A percentile compares a stretch with the other conserved stretches of the same genome.
These are phyloP conservation scores for Yarrowia alimentaria DNA, from an alignment of 805 yeast species.

Conservation along the genomic window DNA sequence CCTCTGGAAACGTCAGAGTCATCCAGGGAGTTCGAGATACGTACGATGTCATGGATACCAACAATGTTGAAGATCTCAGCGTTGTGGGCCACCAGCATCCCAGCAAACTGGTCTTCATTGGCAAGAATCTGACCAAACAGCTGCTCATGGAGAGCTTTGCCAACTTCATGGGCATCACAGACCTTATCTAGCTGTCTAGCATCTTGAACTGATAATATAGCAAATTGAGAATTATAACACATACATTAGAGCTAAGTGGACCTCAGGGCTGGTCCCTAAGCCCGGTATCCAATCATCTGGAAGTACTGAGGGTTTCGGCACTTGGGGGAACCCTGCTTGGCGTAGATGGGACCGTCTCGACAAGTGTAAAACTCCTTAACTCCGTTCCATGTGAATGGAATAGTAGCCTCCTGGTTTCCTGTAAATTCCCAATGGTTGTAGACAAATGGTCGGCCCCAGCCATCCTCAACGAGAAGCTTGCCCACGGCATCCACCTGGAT, in stretches of 20 bases:
- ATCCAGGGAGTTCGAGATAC: conserved; percentile 93
- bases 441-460: conserved; percentile 15
- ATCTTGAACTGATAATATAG: too few relatives aligned
- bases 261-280: too few relatives aligned
- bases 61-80: conserved; percentile 33
- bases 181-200: conserved; percentile 5
- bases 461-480: background rate
- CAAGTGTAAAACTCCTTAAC: conserved; percentile 4
- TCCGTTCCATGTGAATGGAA: conserved; percentile 16
- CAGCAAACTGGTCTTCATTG: conserved; percentile 72
- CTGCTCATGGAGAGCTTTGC: conserved; percentile 28
- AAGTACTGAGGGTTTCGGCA: conserved; percentile 8
- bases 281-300: conserved; percentile 13
- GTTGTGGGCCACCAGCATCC: conserved; percentile 41
- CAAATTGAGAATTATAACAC: too few relatives aligned
- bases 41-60: conserved; percentile 66
- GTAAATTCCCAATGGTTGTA: conserved; percentile 14
- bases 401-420: conserved; percentile 16
- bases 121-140: conserved; percentile 53
- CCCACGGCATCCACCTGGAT: conserved; percentile 2
- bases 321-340: conserved; percentile 9
- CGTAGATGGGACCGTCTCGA: conserved; percentile 1
- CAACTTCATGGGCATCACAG: conserved; percentile 1
- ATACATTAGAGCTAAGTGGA: too few relatives aligned
- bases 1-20: conserved; percentile 49